Evolutionary conservation across 2,329 filamentous ascomycete species (phyloP).

Genomic region (Xylaria sp.): DNA sequence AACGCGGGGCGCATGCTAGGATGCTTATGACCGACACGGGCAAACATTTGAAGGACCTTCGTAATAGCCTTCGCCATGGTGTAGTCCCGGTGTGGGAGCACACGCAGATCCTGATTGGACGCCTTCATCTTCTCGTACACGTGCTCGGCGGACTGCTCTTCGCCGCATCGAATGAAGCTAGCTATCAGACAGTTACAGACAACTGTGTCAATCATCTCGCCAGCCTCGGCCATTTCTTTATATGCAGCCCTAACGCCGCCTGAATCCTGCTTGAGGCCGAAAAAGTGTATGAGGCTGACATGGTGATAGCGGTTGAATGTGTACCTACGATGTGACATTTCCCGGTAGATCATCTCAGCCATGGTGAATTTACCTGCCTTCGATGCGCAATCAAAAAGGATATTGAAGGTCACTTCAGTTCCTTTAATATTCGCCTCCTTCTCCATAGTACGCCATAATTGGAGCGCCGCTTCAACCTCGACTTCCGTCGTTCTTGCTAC

Average conservation of each 20-base stretch:
- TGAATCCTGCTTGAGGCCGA: conserved; percentile 78
- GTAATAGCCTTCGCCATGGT: conserved; percentile 61
- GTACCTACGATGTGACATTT: conserved; percentile 78
- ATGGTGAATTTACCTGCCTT: conserved; percentile 86
- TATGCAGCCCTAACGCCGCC: conserved; percentile 81
- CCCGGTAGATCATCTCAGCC: conserved; percentile 83
- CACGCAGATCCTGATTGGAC: conserved; percentile 56
- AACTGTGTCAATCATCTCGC: conserved; percentile 87
- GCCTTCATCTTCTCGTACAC: conserved; percentile 87
- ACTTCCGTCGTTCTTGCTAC: conserved; percentile 65
- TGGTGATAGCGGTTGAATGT: conserved; percentile 81
- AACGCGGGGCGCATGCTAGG: conserved; percentile 62
- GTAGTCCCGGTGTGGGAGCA: conserved; percentile 58
- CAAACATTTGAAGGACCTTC: conserved; percentile 67
- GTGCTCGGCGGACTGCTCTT: conserved; percentile 79
- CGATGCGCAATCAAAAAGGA: conserved; percentile 87
- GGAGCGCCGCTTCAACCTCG: conserved; percentile 75
- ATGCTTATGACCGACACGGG: conserved; percentile 63
- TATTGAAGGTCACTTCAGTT: conserved; percentile 88
- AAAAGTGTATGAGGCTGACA: conserved; percentile 83
- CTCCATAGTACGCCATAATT: conserved; percentile 93
- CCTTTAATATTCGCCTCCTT: conserved; percentile 69
- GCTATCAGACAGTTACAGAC: conserved; percentile 88
- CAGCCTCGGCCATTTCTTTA: conserved; percentile 80
- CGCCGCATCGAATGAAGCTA: conserved; percentile 78